A percentile compares a stretch with the other conserved stretches of the same genome.
Conservation (phyloP, 78 protist species). For the Tieghemostelium lacteum region DNA sequence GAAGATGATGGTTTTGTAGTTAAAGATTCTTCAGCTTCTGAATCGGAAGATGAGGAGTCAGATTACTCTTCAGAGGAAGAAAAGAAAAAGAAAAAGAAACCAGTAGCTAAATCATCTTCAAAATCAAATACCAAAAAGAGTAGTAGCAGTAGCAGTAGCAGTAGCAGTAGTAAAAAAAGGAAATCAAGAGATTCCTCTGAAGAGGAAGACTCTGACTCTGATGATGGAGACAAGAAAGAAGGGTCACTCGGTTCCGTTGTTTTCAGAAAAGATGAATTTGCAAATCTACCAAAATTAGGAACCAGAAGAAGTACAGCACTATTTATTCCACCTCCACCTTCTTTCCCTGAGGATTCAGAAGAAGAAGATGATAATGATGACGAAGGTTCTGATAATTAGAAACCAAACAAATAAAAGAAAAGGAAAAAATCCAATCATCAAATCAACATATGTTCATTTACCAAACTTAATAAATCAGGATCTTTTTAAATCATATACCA, state of each 20-base stretch:
- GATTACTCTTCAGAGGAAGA: conserved; percentile 4
- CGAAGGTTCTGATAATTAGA: not conserved
- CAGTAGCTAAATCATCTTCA: not conserved
- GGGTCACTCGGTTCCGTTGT: not conserved
- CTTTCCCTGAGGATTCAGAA: not conserved
- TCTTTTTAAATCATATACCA: not conserved
- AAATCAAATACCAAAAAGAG: not conserved
- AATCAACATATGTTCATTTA: not conserved
- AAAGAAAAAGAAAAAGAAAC: conserved; percentile 14
- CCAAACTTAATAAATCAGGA: not conserved
- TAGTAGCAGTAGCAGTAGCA: conserved; percentile 12
- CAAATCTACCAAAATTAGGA: conserved; percentile 16
- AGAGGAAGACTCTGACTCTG: not conserved
- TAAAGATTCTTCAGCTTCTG: not conserved
- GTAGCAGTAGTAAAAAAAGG: not conserved
- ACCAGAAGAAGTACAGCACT: conserved; percentile 23
- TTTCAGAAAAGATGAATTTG: not conserved
- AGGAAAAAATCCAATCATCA: not conserved
- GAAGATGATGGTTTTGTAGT: conserved; percentile 47
- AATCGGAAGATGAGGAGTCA: not conserved
- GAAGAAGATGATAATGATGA: not conserved
- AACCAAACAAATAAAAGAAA: not conserved
- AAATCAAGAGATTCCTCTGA: not conserved
- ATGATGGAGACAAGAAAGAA: not conserved
- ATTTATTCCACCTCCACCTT: conserved; percentile 12